These are phyloP conservation scores for Hevea brasiliensis DNA, from an alignment of 345 rosid species.

Conservation along the genomic window DNA sequence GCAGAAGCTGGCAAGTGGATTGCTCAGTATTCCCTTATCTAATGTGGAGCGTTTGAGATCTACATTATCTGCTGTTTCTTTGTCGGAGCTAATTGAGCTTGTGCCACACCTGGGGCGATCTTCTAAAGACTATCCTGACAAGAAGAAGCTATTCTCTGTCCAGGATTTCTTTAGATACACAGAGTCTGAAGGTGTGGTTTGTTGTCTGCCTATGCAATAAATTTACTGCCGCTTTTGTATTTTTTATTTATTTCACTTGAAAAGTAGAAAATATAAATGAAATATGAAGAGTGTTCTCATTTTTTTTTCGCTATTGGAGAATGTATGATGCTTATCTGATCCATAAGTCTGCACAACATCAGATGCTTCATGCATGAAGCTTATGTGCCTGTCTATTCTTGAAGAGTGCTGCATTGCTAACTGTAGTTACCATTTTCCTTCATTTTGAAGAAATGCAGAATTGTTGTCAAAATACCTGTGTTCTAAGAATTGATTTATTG, in stretches of 20 bases:
- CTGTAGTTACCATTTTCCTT: neutral
- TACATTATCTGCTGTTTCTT: conserved; percentile 72
- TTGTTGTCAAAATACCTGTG: neutral
- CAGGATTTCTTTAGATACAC: conserved; percentile 99
- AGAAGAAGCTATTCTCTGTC: conserved; percentile 87
- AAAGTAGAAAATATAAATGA: neutral
- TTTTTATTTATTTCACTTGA: conserved; percentile 5
- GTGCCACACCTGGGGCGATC: conserved; percentile 74
- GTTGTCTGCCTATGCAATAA: conserved; percentile 2
- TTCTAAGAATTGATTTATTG: neutral
- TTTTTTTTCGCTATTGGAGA: neutral
- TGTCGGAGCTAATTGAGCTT: conserved; percentile 86
- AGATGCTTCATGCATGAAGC: neutral
- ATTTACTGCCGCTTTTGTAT: conserved; percentile 7
- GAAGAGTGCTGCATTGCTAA: neutral
- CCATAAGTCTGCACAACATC: neutral
- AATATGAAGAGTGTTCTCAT: neutral
- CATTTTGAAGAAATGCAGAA: neutral
- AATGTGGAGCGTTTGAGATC: conserved; percentile 89
- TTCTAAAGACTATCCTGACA: conserved; percentile 86
- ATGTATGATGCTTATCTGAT: neutral
- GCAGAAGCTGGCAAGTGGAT: conserved; percentile 71
- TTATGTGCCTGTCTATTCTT: neutral
- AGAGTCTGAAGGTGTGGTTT: conserved; percentile 82
- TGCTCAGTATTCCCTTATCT: conserved; percentile 81